These are phyloP conservation scores for Camelina laxa DNA, from an alignment of 345 rosid genomes.

Conservation along the genomic window DNA sequence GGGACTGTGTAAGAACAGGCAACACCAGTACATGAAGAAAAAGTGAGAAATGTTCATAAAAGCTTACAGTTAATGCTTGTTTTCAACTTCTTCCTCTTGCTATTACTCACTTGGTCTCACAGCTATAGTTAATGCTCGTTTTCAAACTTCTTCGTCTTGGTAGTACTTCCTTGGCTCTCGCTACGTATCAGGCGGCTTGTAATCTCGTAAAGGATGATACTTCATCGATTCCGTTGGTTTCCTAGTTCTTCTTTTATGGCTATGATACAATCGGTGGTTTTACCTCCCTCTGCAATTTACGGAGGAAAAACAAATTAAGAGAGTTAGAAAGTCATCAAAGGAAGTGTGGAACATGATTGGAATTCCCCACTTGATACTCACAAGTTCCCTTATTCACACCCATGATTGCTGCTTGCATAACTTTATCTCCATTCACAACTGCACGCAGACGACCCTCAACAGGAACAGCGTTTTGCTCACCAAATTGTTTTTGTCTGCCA, in stretches of 20 bases:
- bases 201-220: slow-evolving; percentile 79
- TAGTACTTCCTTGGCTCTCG: slow-evolving; percentile 33
- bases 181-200: slow-evolving; percentile 34
- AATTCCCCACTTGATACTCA: slow-evolving; percentile 45
- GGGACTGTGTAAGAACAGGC: not conserved
- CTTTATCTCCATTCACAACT: slow-evolving; percentile 81
- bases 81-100: slow-evolving; percentile 60
- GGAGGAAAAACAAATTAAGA: not conserved
- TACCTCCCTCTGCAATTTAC: slow-evolving; percentile 62
- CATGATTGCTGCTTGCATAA: slow-evolving; percentile 76
- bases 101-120: slow-evolving; percentile 35
- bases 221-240: slow-evolving; percentile 63
- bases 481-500: slow-evolving; percentile 70
- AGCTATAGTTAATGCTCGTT: slow-evolving; percentile 31
- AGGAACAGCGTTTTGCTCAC: slow-evolving; percentile 78
- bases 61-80: slow-evolving; percentile 50
- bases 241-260: slow-evolving; percentile 70
- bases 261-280: slow-evolving; percentile 50
- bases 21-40: slow-evolving; percentile 10
- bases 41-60: slow-evolving; percentile 29
- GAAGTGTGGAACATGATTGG: slow-evolving; percentile 1
- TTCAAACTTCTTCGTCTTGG: slow-evolving; percentile 59
- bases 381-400: slow-evolving; percentile 60
- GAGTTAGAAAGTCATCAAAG: not conserved
- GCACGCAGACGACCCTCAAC: slow-evolving; percentile 59